Base-by-base conservation (phyloP, 2,329 filamentous ascomycete species). In the Fusarium sp. region DNA sequence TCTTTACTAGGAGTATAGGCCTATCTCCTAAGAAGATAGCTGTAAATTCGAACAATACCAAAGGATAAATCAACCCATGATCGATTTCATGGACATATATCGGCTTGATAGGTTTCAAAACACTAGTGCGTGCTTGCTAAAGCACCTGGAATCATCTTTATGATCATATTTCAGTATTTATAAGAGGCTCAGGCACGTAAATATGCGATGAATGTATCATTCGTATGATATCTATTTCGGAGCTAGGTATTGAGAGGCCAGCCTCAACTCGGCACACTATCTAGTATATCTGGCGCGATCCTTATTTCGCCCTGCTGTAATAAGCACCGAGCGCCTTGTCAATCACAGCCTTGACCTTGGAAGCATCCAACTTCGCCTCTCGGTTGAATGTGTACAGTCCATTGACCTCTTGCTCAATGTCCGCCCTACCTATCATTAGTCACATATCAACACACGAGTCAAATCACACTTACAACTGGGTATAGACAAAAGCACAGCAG, bases 331-430 rank as follows among this genome's bases (percentile, higher is more conserved):
- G 81, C 1, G 87, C 88, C 36, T 84, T 83, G 57, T 90, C 85
- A 62, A 92, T 86, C 20, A 92, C 85, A 42, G 81, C 85, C 81
- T 86, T 91, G 31, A 92, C 86, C 69, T 86, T 86, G 1, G 77
- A 79, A 0, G 87, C 82, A n/a, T 89, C 86, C 45, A 92, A 81
- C 81, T 92, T 92, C 67, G 87, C 86, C 73, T 85, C 83, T 2
- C 91, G 85, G 68, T 91, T 87, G 70, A 87, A 91, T 1, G 89
- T 87, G 73, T 91, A 92, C 30, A 92, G 75, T 0, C 91, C 91
- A 72, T 93, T 92, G 39, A 89, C 88, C 76, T 92, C 91, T 75
- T 92, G 90, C 79, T 92, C 90, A 57, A 92, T 90, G 75, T 90
- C 87, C 63, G 84, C 84, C 41, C 85, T 86, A 45, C 18, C 15